Evolutionary conservation across 108 stramenopile species (phyloP).

Genomic region (Cyclotella atomus): DNA sequence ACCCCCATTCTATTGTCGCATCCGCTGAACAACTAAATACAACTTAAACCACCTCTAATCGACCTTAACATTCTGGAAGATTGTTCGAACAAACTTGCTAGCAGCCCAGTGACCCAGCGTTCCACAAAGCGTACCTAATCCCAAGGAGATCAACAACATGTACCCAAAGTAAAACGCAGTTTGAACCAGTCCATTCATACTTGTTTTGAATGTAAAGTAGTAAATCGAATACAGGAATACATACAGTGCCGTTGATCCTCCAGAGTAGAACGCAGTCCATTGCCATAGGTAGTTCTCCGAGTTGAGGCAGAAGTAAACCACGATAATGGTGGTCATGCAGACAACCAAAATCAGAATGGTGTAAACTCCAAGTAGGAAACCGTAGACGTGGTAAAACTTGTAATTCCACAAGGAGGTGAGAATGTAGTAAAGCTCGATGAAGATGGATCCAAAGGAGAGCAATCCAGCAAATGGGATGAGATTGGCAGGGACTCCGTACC

Average conservation of each 20-base stretch:
- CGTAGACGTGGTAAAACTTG: constrained; percentile 99
- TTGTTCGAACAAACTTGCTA: constrained; percentile 82
- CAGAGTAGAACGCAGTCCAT: constrained; percentile 94
- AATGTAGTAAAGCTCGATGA: constrained; percentile 98
- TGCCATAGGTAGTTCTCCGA: constrained; percentile 99
- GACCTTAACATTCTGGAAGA: constrained; percentile 92
- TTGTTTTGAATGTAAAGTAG: constrained; percentile 97
- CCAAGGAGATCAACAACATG: constrained; percentile 84
- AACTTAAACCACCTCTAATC: constrained; percentile 56
- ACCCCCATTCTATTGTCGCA: no score
- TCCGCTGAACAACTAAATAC: neutral
- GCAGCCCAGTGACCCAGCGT: constrained; percentile 90
- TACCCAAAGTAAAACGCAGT: constrained; percentile 95
- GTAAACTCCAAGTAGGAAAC: constrained; percentile 96
- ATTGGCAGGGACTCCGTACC: constrained; percentile 92
- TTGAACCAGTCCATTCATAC: constrained; percentile 96
- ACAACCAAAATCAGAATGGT: constrained; percentile 94
- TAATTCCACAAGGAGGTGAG: constrained; percentile 95
- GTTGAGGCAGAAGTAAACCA: constrained; percentile 96
- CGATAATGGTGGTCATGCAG: constrained; percentile 96
- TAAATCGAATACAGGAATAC: constrained; percentile 97
- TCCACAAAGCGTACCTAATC: constrained; percentile 84
- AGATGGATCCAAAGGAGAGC: constrained; percentile 96
- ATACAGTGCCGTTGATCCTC: constrained; percentile 91
- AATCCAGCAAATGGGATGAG: constrained; percentile 90